Evolutionary conservation across 768 basidiomycete genomes (phyloP), one percentile per base, ranked within the genome.

Genomic region (Pholiota conissans): DNA sequence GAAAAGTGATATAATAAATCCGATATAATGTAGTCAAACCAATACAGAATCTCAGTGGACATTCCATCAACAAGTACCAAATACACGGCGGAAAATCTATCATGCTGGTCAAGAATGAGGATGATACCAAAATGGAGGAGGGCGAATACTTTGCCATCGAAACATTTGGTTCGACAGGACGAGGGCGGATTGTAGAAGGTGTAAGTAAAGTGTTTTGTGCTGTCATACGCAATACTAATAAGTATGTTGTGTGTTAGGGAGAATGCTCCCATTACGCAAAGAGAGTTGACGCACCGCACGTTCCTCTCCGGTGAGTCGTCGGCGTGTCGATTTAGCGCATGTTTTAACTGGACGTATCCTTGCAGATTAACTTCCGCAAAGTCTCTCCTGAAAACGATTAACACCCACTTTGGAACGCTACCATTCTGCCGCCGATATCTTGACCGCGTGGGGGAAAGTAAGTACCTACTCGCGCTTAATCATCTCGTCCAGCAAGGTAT

Each of bases 61-160:
- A 99, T 72, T 90, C 90, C 13, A 98, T 98, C 63, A 85, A 87
- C 55, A 84, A 77, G 26, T 95, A 98, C 71, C 87, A 88, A 61
- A 97, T 98, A 59, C 96, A 99, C 68, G 96, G 91, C 14, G 90
- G 90, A 27, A 99, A 99, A 73, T 92, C 91, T 0, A 87, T 98
- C 1, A 80, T 92, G 32, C 84, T 98, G 45, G 91, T 97, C 45
- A 92, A 90, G 70, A 93, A 90, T 56, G 83, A 88, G 29, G 95
- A 97, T 68, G 85, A 89, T 59, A 93, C 90, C 13, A 96, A 93
- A 75, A 99, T 99, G 97, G 97, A 98, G 68, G 97, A 99, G 73
- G 97, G 95, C 37, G 97, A 98, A 67, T 98, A 98, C 69, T 99
- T 93, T 70, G 97, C 97, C 8, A 96, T 99, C 55, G 97, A 99